phyloP scores from a whole-genome alignment of 345 rosid genomes.

The Murraya paniculata region DNA sequence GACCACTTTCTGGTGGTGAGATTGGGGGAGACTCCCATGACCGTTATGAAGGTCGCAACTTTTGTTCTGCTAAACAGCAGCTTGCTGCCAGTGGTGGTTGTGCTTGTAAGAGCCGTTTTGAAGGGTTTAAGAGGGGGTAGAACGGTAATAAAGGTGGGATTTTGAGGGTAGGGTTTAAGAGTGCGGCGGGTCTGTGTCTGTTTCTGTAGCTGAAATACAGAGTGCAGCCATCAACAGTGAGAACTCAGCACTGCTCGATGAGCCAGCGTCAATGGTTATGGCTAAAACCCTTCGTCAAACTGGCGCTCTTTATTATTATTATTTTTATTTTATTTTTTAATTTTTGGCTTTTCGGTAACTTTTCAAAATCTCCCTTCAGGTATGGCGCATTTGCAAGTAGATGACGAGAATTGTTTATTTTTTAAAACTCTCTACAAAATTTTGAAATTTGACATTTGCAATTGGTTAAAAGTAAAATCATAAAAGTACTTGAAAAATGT shows the following conservation, averaged over 20 bases:
- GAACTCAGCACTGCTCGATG: not conserved
- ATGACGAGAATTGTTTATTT: no score
- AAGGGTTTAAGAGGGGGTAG: conserved; percentile 10
- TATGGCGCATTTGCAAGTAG: no score
- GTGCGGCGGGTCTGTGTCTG: not conserved
- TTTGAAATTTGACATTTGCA: no score
- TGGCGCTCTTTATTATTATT: not conserved
- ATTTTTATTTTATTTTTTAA: not conserved
- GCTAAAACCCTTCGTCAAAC: conserved; percentile 29
- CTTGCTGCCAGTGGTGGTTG: conserved; percentile 17
- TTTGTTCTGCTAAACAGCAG: conserved; percentile 40
- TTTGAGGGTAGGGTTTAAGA: not conserved
- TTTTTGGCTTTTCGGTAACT: no score
- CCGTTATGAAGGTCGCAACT: conserved; percentile 34
- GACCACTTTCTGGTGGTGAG: conserved; percentile 40
- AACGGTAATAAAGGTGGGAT: not conserved
- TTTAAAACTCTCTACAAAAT: no score
- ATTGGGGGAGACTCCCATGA: conserved; percentile 63
- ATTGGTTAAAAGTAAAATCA: no score
- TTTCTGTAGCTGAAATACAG: conserved; percentile 8
- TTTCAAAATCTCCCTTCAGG: no score
- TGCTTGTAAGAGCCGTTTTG: conserved; percentile 13
- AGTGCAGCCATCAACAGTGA: conserved; percentile 17
- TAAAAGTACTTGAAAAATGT: no score
- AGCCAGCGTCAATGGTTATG: not conserved